phyloP scores from a whole-genome alignment of 2,329 filamentous ascomycete genomes.

The Botrytis sinoallii region DNA sequence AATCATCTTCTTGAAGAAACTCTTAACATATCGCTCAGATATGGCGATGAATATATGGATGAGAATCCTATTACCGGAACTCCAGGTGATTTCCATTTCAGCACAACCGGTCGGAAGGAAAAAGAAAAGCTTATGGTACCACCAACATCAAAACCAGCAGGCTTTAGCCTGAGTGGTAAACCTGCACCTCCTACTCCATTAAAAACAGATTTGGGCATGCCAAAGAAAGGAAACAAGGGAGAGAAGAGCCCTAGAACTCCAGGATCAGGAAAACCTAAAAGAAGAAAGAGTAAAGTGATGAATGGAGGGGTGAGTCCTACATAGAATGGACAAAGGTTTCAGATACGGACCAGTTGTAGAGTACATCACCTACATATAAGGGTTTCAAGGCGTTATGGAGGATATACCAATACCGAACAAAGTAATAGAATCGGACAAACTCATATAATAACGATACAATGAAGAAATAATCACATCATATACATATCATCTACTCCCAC shows the following conservation, averaged over 20 bases:
- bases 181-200: conserved; percentile 24
- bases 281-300: conserved; percentile 38
- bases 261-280: conserved; percentile 38
- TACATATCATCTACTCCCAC: neutral
- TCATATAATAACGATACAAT: conserved; percentile 5
- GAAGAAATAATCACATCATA: neutral
- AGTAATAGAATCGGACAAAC: neutral
- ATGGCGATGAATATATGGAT: conserved; percentile 64
- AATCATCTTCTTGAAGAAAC: conserved; percentile 51
- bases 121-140: conserved; percentile 32
- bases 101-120: conserved; percentile 53
- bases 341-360: neutral
- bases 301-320: conserved; percentile 30
- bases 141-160: conserved; percentile 24
- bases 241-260: conserved; percentile 38
- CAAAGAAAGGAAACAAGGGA: conserved; percentile 33
- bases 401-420: neutral
- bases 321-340: conserved; percentile 6
- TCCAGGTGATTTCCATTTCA: conserved; percentile 63
- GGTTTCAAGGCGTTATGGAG: neutral
- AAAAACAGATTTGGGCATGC: conserved; percentile 32
- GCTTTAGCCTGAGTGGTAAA: conserved; percentile 22
- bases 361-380: neutral
- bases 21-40: conserved; percentile 54
- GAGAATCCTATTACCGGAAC: conserved; percentile 66